Conservation (phyloP, 2,329 filamentous ascomycete species). For the Anisogramma anomala region DNA sequence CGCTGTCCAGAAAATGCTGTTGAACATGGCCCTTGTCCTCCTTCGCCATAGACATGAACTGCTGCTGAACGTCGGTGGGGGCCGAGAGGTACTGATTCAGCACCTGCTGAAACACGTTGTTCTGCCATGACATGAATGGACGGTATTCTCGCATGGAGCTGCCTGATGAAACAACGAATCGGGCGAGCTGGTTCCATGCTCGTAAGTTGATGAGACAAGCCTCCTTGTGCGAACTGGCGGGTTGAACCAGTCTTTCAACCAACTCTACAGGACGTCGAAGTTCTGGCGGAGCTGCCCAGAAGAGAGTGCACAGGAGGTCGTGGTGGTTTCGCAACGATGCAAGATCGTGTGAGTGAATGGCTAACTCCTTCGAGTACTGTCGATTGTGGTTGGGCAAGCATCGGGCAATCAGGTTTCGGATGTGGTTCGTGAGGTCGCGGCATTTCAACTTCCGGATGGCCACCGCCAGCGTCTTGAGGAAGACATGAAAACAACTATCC, state of each 20-base stretch:
- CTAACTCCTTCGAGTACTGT: constrained; percentile 51
- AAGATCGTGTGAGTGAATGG: constrained; percentile 47
- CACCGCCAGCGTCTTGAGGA: constrained; percentile 51
- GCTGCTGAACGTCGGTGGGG: constrained; percentile 43
- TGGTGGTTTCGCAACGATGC: constrained; percentile 57
- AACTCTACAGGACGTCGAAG: constrained; percentile 41
- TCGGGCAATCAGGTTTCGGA: constrained; percentile 49
- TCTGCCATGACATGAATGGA: constrained; percentile 45
- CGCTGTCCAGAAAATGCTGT: constrained; percentile 34
- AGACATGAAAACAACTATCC: constrained; percentile 56
- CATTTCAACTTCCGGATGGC: constrained; percentile 41
- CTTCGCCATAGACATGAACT: constrained; percentile 38
- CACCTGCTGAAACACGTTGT: constrained; percentile 44
- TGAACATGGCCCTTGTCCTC: constrained; percentile 32
- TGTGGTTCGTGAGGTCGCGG: constrained; percentile 40
- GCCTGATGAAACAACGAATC: constrained; percentile 41
- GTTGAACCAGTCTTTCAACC: constrained; percentile 48
- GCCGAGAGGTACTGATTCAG: constrained; percentile 46
- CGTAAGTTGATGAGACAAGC: constrained; percentile 53
- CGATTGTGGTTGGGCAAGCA: constrained; percentile 55
- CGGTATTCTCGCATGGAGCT: constrained; percentile 30
- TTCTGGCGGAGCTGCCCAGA: constrained; percentile 48
- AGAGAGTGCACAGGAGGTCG: constrained; percentile 54
- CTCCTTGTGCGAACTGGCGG: constrained; percentile 52
- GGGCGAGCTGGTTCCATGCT: constrained; percentile 51